Evolutionary conservation across 768 basidiomycete species (phyloP), one percentile per base, ranked within the genome.

Genomic region (Collybia sordida): DNA sequence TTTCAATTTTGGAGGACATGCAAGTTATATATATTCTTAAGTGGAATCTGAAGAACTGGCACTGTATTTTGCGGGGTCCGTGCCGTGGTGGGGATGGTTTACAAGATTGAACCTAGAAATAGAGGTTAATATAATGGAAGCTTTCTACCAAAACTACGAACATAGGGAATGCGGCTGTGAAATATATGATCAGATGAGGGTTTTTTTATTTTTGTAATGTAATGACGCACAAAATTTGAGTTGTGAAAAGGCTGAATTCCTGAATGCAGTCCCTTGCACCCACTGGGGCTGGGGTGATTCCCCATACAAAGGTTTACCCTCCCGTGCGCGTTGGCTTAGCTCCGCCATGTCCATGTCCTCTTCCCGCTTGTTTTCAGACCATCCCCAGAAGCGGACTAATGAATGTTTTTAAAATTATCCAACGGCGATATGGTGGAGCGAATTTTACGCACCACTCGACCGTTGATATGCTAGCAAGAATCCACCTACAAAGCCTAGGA

Each of bases 391-490:
- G n/a, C 93, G 92, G 64, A 82, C 90, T 93, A 61, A 9, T 34
- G 45, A 46, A 42, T 23, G 48, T 3, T 52, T 19, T 42, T 59
- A 18, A 58, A 36, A 15, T 35, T 27, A 27, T 43, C 27, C 47
- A n/a, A 18, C 25, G 7, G 4, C 14, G 19, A 28, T 12, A 19
- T 6, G 37, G 25, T 14, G 38, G 22, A 41, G 45, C 31, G 58
- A 53, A 48, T 59, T 64, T 46, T 37, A 75, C 91, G 68, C 63
- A 96, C 94, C 74, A 61, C 86, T 88, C 27, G 91, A 93, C 47
- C 87, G 78, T 70, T 95, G 92, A 71, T 98, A 98, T 7, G 95
- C 92, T 47, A 96, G 65, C 62, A 98, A 66, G 80, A 98, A 98
- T 17, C 96, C 96, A 9, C 90, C 94, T 46, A 83, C 64, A 69